phyloP scores from a whole-genome alignment of 345 rosid species.

The Psidium friedrichsthalianum region DNA sequence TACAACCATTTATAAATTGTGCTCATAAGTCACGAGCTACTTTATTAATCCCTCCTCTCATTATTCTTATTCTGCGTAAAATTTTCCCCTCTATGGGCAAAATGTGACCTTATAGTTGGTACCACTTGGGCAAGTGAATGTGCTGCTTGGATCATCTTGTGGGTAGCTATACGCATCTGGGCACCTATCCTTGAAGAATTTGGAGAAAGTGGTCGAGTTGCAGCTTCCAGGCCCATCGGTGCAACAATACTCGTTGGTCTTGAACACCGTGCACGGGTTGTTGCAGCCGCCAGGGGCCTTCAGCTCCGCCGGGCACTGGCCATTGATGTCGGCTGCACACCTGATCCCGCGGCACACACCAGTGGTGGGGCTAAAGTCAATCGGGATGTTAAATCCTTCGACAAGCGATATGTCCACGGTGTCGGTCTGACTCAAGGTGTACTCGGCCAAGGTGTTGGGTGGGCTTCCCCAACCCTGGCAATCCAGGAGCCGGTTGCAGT shows the following conservation, averaged over 20 bases:
- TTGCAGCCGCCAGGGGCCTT: slow-evolving; percentile 15
- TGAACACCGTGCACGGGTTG: slow-evolving; percentile 16
- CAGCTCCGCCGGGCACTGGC: slow-evolving; percentile 8
- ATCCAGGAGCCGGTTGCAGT: slow-evolving; percentile 5
- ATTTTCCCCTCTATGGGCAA: slow-evolving; percentile 6
- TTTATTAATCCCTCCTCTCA: not conserved
- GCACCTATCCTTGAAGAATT: slow-evolving; percentile 10
- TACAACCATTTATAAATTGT: not conserved
- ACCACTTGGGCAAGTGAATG: slow-evolving; percentile 19
- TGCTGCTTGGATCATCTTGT: slow-evolving; percentile 10
- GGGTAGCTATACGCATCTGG: slow-evolving; percentile 18
- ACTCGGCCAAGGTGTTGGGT: slow-evolving; percentile 23
- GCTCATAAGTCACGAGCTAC: not conserved
- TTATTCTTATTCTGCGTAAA: not conserved
- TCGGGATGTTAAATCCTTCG: slow-evolving; percentile 25
- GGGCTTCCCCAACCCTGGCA: slow-evolving; percentile 16
- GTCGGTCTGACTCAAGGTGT: slow-evolving; percentile 7
- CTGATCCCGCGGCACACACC: slow-evolving; percentile 3
- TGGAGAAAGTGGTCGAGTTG: not conserved
- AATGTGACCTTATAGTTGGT: slow-evolving; percentile 22
- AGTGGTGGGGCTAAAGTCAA: slow-evolving; percentile 16
- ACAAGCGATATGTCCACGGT: slow-evolving; percentile 15
- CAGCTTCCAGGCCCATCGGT: not conserved
- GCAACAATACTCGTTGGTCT: slow-evolving; percentile 14
- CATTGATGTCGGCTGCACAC: slow-evolving; percentile 6